Evolutionary conservation across 179 eudicot genomes (phyloP).

Genomic region (Nepenthes alata): DNA sequence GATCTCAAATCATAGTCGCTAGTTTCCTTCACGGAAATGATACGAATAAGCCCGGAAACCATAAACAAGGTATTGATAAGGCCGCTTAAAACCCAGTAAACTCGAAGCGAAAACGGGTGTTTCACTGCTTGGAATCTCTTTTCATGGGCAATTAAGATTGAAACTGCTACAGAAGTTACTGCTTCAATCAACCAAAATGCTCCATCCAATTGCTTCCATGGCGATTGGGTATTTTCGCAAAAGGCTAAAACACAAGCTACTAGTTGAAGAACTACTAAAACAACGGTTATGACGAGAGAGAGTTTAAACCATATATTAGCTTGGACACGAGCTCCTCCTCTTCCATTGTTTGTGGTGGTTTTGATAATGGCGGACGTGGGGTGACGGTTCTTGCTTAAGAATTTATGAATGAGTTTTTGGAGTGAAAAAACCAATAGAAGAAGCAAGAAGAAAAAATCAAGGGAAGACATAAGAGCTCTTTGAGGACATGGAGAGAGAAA

Average conservation of each 20-base stretch:
- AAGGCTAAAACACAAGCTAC: slow-evolving; percentile 30
- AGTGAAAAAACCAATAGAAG: slow-evolving; percentile 26
- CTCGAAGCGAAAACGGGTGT: slow-evolving; percentile 46
- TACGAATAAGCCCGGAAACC: slow-evolving; percentile 32
- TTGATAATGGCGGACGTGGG: slow-evolving; percentile 12
- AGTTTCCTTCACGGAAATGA: slow-evolving; percentile 15
- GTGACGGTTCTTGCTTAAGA: slow-evolving; percentile 12
- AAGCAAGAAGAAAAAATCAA: slow-evolving; percentile 46
- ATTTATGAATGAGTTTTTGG: slow-evolving; percentile 30
- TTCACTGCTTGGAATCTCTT: slow-evolving; percentile 35
- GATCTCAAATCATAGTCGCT: slow-evolving; percentile 17
- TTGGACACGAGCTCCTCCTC: slow-evolving; percentile 9
- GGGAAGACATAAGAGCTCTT: slow-evolving; percentile 36
- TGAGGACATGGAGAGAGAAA: slow-evolving; percentile 85
- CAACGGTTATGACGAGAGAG: slow-evolving; percentile 20
- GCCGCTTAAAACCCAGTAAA: slow-evolving; percentile 46
- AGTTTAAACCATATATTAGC: slow-evolving; percentile 43
- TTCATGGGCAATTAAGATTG: slow-evolving; percentile 41
- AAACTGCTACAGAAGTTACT: slow-evolving; percentile 30
- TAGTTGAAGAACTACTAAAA: slow-evolving; percentile 23
- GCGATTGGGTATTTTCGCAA: slow-evolving; percentile 10
- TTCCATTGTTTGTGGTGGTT: slow-evolving; percentile 10
- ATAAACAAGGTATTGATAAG: slow-evolving; percentile 29
- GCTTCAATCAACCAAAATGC: slow-evolving; percentile 55
- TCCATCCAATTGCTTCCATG: slow-evolving; percentile 45